A percentile compares a stretch with the other conserved stretches of the same genome.
These are phyloP conservation scores for Lipomyces orientalis DNA, from an alignment of 805 yeast species.

Conservation along the genomic window DNA sequence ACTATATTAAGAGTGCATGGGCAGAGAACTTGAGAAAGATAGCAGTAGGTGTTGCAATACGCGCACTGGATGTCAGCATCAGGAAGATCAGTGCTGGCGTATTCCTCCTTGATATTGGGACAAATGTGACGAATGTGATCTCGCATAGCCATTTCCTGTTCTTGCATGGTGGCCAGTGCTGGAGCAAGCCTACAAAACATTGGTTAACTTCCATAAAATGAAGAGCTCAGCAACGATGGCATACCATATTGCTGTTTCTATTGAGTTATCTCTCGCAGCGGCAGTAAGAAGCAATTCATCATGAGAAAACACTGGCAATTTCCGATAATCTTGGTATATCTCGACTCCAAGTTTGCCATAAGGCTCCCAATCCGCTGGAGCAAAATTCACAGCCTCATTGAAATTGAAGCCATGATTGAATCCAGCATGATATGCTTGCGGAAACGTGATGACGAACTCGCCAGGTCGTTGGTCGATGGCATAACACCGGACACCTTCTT, in stretches of 20 bases:
- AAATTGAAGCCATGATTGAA: slow-evolving; percentile 83
- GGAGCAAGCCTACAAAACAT: slow-evolving; percentile 29
- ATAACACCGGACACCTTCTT: slow-evolving; percentile 54
- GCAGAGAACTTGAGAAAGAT: slow-evolving; percentile 33
- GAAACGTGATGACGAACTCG: slow-evolving; percentile 83
- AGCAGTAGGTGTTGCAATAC: slow-evolving; percentile 38
- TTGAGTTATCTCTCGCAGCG: slow-evolving; percentile 33
- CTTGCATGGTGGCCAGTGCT: slow-evolving; percentile 30
- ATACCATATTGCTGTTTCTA: slow-evolving; percentile 38
- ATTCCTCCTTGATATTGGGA: slow-evolving; percentile 17
- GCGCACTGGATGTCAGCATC: slow-evolving; percentile 37
- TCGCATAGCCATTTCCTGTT: slow-evolving; percentile 29
- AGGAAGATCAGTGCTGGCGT: not conserved
- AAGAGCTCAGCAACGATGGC: slow-evolving; percentile 1
- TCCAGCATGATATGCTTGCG: slow-evolving; percentile 89
- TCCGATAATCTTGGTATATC: slow-evolving; percentile 41
- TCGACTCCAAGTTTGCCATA: slow-evolving; percentile 43
- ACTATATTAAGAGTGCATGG: slow-evolving; percentile 25
- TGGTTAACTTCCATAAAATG: not conserved
- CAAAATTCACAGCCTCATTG: slow-evolving; percentile 51
- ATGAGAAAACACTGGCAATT: slow-evolving; percentile 47
- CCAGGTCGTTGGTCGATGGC: slow-evolving; percentile 78
- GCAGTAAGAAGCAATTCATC: slow-evolving; percentile 44
- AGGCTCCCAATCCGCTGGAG: slow-evolving; percentile 50
- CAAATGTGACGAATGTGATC: slow-evolving; percentile 14